Percentiles rank a stretch among this genome's conserved stretches.
Evolutionary conservation across 805 yeast genomes (phyloP).

Genomic region (Maudiozyma turicensis): DNA sequence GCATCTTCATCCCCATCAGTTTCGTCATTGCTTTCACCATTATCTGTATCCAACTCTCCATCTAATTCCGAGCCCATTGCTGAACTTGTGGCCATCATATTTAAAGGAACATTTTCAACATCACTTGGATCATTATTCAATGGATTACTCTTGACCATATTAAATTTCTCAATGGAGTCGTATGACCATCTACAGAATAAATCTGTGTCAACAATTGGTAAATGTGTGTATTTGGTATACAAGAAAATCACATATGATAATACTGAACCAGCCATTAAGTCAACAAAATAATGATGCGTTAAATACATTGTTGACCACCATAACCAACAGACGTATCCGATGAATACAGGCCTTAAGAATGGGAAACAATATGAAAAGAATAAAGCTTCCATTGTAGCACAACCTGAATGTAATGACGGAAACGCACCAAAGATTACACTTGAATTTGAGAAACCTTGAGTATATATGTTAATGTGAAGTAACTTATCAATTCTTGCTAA

Average conservation of each 20-base stretch:
- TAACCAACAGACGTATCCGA: constrained; percentile 77
- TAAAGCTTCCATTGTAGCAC: constrained; percentile 87
- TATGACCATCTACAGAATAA: constrained; percentile 68
- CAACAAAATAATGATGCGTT: constrained; percentile 93
- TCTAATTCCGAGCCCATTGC: neutral
- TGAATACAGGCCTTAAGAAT: constrained; percentile 49
- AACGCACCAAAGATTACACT: constrained; percentile 92
- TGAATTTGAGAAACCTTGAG: constrained; percentile 71
- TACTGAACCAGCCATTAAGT: constrained; percentile 88
- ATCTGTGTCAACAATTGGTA: constrained; percentile 49
- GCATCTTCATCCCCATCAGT: constrained; percentile 3
- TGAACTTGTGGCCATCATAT: constrained; percentile 9
- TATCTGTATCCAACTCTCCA: constrained; percentile 3
- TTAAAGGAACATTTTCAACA: constrained; percentile 26
- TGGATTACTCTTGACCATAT: constrained; percentile 31
- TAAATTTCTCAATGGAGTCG: constrained; percentile 30
- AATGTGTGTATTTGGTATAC: constrained; percentile 52
- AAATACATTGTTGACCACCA: constrained; percentile 99
- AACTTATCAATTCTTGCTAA: constrained; percentile 75
- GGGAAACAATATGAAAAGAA: constrained; percentile 83
- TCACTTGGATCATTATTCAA: constrained; percentile 21
- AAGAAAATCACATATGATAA: constrained; percentile 63
- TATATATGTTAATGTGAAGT: constrained; percentile 72
- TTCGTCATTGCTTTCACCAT: constrained; percentile 8
- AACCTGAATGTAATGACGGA: constrained; percentile 85